Evolutionary conservation across 192 early-diverging fungal genomes (phyloP).

Genomic region (Entomortierella parvispora): DNA sequence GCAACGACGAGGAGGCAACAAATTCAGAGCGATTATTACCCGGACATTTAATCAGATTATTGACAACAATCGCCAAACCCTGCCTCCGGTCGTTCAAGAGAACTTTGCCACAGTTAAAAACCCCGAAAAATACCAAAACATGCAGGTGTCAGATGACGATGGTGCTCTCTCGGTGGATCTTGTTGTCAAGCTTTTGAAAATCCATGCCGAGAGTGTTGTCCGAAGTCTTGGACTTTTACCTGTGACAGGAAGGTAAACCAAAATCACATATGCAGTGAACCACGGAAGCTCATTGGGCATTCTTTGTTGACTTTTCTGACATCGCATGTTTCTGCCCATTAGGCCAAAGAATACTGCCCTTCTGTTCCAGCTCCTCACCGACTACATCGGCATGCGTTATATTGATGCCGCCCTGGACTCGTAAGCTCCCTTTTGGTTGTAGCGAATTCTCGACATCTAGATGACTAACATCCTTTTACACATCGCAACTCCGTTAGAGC

Average conservation of each 20-base stretch:
- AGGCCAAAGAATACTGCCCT: constrained; percentile 72
- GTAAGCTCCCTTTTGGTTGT: constrained; percentile 28
- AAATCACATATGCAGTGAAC: too few species aligned
- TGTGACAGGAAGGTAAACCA: constrained; percentile 68
- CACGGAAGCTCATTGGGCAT: too few species aligned
- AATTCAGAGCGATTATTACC: constrained; percentile 47
- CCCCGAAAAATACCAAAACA: constrained; percentile 47
- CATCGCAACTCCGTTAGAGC: constrained; percentile 46
- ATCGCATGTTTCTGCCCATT: too few species aligned
- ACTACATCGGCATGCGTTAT: constrained; percentile 85
- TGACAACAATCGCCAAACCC: constrained; percentile 21
- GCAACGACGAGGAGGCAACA: constrained; percentile 50
- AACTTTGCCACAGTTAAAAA: constrained; percentile 53
- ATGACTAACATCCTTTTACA: not conserved
- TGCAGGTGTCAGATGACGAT: constrained; percentile 48
- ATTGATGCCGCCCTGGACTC: constrained; percentile 84
- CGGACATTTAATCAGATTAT: constrained; percentile 52
- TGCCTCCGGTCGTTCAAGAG: constrained; percentile 41
- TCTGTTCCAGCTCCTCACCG: constrained; percentile 80
- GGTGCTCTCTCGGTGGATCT: constrained; percentile 55
- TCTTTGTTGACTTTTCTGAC: not conserved
- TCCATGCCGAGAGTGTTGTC: constrained; percentile 80
- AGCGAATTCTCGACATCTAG: not conserved
- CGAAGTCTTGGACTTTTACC: constrained; percentile 83
- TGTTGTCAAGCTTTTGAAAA: constrained; percentile 68